Base-by-base conservation (phyloP, 495 filamentous ascomycete species). In the Tirmania nivea region DNA sequence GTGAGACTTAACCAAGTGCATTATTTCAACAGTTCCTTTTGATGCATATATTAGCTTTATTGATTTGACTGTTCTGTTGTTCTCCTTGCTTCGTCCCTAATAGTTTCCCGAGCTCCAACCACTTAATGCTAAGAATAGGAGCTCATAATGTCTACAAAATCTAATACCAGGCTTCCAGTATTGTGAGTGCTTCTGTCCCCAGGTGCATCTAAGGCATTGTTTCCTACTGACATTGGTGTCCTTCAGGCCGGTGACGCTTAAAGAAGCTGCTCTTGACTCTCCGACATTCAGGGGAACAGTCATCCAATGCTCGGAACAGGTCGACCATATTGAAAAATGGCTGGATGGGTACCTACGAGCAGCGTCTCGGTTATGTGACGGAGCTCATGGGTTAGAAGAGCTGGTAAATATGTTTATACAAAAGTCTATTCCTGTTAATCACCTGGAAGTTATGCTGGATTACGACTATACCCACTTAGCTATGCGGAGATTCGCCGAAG, bases 251-350 rank as follows among this genome's bases (percentile, higher is more conserved):
- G 92, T 96, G 34, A 76, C 78, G 49, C 74, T 94, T 54, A 87
- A 84, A 71, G 90, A 97, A 75, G 90, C 90, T 49, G 83, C 87
- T 34, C 80, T 95, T 68, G 90, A 97, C 68, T 90, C 85, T 3
- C 90, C 90, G 20, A 92, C 88, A 37, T 97, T 96, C 67, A 82
- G 90, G 56, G 83, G 87, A 35, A 84, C 85, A 11, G 78, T 87
- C 54, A 68, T 81, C 39, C 87, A 95, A 70, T 94, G 93, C 69
- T 72, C 78, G 35, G 90, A 96, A 57, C 87, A 96, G 70, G 76
- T 94, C 64, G 90, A 96, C 53, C 74, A 76, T 53, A 75, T 96
- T 52, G 92, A 96, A 65, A 79, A 76, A 74, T 96, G 90, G 90
- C 79, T 96, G 21, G 88, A 95, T 42, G 75, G 73, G 55, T 95